Evolutionary conservation across 176 grass and related monocot species (phyloP).

Genomic region (Dactylis glomerata): DNA sequence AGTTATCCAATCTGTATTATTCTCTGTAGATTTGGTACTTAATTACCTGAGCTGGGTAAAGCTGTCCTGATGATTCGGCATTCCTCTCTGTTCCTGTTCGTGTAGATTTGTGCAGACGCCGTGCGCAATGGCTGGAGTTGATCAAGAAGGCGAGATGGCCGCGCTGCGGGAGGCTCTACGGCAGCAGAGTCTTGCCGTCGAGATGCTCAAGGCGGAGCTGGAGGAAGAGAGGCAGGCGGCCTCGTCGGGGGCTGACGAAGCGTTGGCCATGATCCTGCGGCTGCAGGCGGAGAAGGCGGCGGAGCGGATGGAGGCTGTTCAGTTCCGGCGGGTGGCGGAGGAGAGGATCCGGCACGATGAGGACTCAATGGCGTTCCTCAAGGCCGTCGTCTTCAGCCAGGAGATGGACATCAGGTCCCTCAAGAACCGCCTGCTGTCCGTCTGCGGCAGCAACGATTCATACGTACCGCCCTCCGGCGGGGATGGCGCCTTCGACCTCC

Average conservation of each 20-base stretch:
- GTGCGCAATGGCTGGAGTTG: slow-evolving; percentile 27
- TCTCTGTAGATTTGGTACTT: background rate
- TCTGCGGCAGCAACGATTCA: slow-evolving; percentile 31
- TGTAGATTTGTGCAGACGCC: background rate
- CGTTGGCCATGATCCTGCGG: slow-evolving; percentile 82
- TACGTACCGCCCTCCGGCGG: background rate
- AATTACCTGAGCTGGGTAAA: background rate
- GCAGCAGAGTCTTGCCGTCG: slow-evolving; percentile 41
- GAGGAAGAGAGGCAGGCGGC: slow-evolving; percentile 78
- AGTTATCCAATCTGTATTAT: background rate
- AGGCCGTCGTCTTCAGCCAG: slow-evolving; percentile 70
- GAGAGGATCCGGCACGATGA: slow-evolving; percentile 81
- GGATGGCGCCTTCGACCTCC: slow-evolving; percentile 15
- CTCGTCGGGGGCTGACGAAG: slow-evolving; percentile 62
- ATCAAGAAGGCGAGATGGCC: slow-evolving; percentile 49
- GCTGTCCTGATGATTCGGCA: background rate
- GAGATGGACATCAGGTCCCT: slow-evolving; percentile 84
- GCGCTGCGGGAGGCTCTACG: slow-evolving; percentile 61
- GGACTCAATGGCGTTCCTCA: slow-evolving; percentile 58
- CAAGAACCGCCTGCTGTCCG: slow-evolving; percentile 53
- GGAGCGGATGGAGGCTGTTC: slow-evolving; percentile 55
- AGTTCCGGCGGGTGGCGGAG: slow-evolving; percentile 75
- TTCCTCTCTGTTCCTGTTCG: background rate
- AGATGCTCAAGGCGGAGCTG: slow-evolving; percentile 61
- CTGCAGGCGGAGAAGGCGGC: slow-evolving; percentile 80